phyloP scores from a whole-genome alignment of 345 rosid species.

The Barbarea vulgaris region DNA sequence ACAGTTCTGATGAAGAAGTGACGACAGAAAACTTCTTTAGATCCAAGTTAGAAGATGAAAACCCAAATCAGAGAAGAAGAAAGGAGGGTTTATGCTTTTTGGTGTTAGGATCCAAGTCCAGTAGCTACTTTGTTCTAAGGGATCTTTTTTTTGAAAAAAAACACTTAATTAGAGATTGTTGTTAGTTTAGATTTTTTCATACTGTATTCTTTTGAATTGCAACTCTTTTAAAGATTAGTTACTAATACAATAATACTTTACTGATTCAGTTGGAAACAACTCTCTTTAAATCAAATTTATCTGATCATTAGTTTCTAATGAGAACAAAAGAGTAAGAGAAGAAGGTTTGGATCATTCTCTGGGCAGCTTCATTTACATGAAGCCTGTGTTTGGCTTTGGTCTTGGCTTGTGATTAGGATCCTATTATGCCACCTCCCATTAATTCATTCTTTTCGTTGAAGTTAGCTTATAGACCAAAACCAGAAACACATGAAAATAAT shows the following conservation, averaged over 20 bases:
- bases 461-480: not conserved
- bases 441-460: not conserved
- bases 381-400: no score
- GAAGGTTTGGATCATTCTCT: not conserved
- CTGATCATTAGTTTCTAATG: not conserved
- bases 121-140: conserved; percentile 10
- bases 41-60: conserved; percentile 37
- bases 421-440: no score
- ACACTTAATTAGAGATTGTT: conserved; percentile 23
- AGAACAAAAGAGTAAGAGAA: not conserved
- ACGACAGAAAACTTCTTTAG: conserved; percentile 13
- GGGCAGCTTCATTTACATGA: not conserved
- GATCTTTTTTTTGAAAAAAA: not conserved
- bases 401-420: no score
- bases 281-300: not conserved
- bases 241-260: conserved; percentile 14
- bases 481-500: not conserved
- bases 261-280: not conserved
- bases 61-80: conserved; percentile 27
- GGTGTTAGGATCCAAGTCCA: conserved; percentile 58
- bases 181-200: not conserved
- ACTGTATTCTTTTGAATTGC: not conserved
- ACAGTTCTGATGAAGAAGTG: conserved; percentile 9
- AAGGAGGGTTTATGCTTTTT: conserved; percentile 51
- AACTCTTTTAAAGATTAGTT: not conserved